phyloP scores from a whole-genome alignment of 495 filamentous ascomycete genomes.

The Tetracladium marchalianum region DNA sequence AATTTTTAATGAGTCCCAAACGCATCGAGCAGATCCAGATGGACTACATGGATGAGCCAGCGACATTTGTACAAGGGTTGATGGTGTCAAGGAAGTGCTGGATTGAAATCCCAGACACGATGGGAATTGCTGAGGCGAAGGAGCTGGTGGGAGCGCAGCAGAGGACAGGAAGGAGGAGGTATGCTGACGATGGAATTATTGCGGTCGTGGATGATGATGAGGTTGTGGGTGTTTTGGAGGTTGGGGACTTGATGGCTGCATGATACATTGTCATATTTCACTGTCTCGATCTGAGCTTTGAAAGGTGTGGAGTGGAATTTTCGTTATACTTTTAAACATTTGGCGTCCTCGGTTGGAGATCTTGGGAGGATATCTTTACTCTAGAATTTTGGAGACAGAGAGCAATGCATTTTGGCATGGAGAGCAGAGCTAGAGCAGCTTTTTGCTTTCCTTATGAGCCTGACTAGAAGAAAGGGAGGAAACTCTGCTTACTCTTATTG shows the following conservation, averaged over 20 bases:
- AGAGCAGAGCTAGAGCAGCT: too few relatives aligned
- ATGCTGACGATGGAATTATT: constrained; percentile 31
- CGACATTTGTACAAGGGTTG: constrained; percentile 24
- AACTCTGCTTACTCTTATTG: too few relatives aligned
- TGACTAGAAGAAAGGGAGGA: too few relatives aligned
- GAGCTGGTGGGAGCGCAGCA: constrained; percentile 24
- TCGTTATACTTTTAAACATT: too few relatives aligned
- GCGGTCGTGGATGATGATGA: constrained; percentile 32
- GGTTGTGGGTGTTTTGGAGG: constrained; percentile 35
- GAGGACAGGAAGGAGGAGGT: constrained; percentile 7
- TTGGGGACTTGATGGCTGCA: constrained; percentile 12
- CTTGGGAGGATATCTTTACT: too few relatives aligned
- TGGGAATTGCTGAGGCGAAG: constrained; percentile 28
- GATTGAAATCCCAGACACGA: constrained; percentile 33
- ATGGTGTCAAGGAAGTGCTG: constrained; percentile 29
- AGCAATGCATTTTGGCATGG: too few relatives aligned
- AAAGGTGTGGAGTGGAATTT: too few relatives aligned
- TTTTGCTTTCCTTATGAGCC: too few relatives aligned
- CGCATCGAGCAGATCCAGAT: constrained; percentile 28
- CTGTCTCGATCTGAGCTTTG: too few relatives aligned
- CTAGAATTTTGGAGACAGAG: too few relatives aligned
- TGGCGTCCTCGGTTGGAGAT: too few relatives aligned
- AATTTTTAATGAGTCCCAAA: constrained; percentile 26
- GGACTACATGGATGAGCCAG: constrained; percentile 20
- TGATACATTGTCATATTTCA: too few relatives aligned